Evolutionary conservation across 2,329 filamentous ascomycete genomes (phyloP), one percentile per base, ranked within the genome.

Genomic region (Fusarium lyarnte): DNA sequence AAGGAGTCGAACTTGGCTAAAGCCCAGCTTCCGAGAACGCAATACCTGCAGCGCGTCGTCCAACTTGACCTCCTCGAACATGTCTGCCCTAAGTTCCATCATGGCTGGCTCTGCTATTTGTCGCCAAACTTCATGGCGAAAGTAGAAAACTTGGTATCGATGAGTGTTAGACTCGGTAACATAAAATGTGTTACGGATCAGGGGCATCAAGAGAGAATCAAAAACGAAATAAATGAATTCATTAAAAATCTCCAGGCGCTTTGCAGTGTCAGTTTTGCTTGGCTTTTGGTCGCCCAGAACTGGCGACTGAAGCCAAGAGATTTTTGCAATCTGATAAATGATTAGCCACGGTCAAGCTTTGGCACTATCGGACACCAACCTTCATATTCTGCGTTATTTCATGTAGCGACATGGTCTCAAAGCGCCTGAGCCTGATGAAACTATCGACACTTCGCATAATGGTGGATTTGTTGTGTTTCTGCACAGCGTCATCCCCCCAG

Each of bases 221-320:
- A 99, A 96, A 8, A 97, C 74, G 79, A 95, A 99, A 82, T 98
- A 98, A 11, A 98, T 77, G 64, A 98, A 91, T 79, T 99, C 96
- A 58, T 90, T 83, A 53, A 98, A 89, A 0, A 98, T 86, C 77
- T 98, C 93, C 31, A 84, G 85, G 16, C 95, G 91, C 81, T 98
- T 98, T 11, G 84, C 82, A 35, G 88, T 85, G 78, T 98, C 95
- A 1, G 92, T 91, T 66, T 86, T 85, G 66, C 92, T 92, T 54
- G 92, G 84, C 60, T 91, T 95, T 14, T 80, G 77, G 5, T 79
- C 80, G 19, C 79, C 75, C 2, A 86, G 78, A 17, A 81, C 81
- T 2, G 87, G 87, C 38, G 89, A 87, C 25, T 85, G 85, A 57
- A 98, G 88, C 96, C 96, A 99, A 16, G 85, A 80, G 66, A 97